A percentile compares a stretch with the other conserved stretches of the same genome.
phyloP scores from a whole-genome alignment of 108 stramenopile genomes.

The Cafeteria roenbergensis region DNA sequence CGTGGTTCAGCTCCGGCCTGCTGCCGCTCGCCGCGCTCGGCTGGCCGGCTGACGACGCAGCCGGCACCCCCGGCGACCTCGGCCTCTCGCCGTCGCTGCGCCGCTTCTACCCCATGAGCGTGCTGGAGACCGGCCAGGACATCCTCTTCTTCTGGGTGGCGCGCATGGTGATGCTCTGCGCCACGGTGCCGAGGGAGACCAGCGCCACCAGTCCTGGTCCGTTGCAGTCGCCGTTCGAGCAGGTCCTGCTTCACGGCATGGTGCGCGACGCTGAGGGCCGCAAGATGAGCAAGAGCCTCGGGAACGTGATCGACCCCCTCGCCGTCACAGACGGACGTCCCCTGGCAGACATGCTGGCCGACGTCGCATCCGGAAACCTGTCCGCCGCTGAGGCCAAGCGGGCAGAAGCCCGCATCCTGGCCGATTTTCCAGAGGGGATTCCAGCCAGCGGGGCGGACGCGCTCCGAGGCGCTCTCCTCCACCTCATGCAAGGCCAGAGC shows the following conservation, averaged over 20 bases:
- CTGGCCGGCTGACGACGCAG: no score
- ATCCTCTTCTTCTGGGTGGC: conserved; percentile 99
- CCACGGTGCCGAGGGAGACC: no score
- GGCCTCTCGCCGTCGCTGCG: no score
- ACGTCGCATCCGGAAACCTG: neutral
- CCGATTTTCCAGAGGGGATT: conserved; percentile 21
- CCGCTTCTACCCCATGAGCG: conserved; percentile 83
- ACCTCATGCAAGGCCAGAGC: neutral
- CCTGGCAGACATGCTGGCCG: conserved; percentile 5
- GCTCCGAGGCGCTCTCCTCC: conserved; percentile 55
- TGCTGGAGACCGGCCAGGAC: conserved; percentile 94
- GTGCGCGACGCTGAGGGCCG: conserved; percentile 81
- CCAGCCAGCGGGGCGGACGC: conserved; percentile 70
- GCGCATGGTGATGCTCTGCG: conserved; percentile 94
- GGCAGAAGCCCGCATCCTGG: neutral
- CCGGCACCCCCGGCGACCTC: no score
- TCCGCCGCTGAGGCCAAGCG: conserved; percentile 5
- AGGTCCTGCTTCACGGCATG: conserved; percentile 77
- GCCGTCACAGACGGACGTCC: conserved; percentile 67
- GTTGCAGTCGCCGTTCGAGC: conserved; percentile 81
- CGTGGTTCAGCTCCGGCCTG: conserved; percentile 92
- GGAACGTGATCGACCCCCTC: conserved; percentile 93
- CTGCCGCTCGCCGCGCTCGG: conserved; percentile 94
- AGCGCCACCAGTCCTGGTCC: no score
- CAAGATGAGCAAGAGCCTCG: conserved; percentile 98